Base-by-base conservation (phyloP, 164 flowering plant genomes). In the Akebia trifoliata region DNA sequence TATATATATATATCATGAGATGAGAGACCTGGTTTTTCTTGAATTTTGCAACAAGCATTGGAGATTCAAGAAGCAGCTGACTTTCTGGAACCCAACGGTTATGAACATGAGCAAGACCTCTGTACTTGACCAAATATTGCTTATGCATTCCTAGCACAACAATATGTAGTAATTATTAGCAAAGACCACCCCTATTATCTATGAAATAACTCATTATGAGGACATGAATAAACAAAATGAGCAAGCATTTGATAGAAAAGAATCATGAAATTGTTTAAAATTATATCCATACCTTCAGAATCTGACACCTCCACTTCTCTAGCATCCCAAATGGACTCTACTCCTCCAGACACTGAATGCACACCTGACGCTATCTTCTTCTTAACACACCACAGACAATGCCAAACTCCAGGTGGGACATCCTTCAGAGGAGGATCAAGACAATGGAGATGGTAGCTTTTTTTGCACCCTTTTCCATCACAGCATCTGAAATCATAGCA, bases 51-150 rank as follows among this genome's bases (percentile, higher is more conserved):
- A 82, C 40, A 74, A 86, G 78, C 10, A 40, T 24, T 9, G 87
- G 80, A 57, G 76, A 77, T 64, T 88, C 90, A 60, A 44, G 58
- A 56, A 74, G 67, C 66, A 88, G 46, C 43, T 79, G 72, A 48
- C 31, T 51, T 67, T 86, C 89, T 22, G 81, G 70, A 7, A 86
- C 22, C 93, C 93, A 89, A 21, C 56, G 71, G 69, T 84, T 89
- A 65, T 89, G 89, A 61, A 80, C 72, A 73, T 89, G 93, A 50
- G 96, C 83, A 66, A 84, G 85, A 56, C 83, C 83, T 60, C 74
- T 73, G 71, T 79, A 86, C 60, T 86, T 86, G 4, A 89, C 91
- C 40, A 84, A 68, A 74, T 68, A 89, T 34, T 89, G 74, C 70
- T 66, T 82, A 56, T 51, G 71, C 57, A 44, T 29, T 39, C 81